These are phyloP conservation scores for Jatropha curcas DNA, from an alignment of 345 rosid species.

Conservation along the genomic window DNA sequence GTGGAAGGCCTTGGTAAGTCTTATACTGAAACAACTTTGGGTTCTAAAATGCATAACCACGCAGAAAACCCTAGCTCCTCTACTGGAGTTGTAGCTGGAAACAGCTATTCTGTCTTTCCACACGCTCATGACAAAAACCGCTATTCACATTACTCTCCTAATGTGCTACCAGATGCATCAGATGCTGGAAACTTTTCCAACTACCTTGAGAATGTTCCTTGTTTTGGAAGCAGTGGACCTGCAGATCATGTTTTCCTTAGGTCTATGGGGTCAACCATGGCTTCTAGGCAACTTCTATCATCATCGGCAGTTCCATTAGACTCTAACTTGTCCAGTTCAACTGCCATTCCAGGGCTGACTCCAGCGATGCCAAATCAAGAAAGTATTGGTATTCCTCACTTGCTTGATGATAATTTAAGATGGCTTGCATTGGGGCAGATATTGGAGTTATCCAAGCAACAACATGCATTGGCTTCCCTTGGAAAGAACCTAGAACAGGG, in stretches of 20 bases:
- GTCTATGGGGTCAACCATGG: slow-evolving; percentile 17
- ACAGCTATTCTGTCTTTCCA: slow-evolving; percentile 24
- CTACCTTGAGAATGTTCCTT: slow-evolving; percentile 23
- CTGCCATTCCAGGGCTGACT: slow-evolving; percentile 20
- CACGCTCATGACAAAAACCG: slow-evolving; percentile 16
- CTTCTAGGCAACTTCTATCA: slow-evolving; percentile 23
- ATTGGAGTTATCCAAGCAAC: slow-evolving; percentile 44
- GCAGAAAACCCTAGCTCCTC: slow-evolving; percentile 17
- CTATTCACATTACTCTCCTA: slow-evolving; percentile 18
- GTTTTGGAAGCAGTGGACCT: slow-evolving; percentile 25
- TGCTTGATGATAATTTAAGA: slow-evolving; percentile 47
- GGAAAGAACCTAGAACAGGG: slow-evolving; percentile 30
- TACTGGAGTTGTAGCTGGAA: slow-evolving; percentile 19
- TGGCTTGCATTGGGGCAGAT: slow-evolving; percentile 43
- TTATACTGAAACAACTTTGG: slow-evolving; percentile 19
- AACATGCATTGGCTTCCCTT: slow-evolving; percentile 30
- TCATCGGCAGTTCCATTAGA: slow-evolving; percentile 26
- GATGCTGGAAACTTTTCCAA: slow-evolving; percentile 27
- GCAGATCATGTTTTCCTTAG: slow-evolving; percentile 19
- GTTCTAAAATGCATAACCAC: slow-evolving; percentile 29
- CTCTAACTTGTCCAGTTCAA: slow-evolving; percentile 23
- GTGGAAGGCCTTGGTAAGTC: slow-evolving; percentile 25
- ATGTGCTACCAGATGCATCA: slow-evolving; percentile 19
- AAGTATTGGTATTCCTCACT: slow-evolving; percentile 16
- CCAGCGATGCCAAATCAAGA: slow-evolving; percentile 26